phyloP scores from a whole-genome alignment of 176 grass and related monocot species.

The Juncus inflexus region DNA sequence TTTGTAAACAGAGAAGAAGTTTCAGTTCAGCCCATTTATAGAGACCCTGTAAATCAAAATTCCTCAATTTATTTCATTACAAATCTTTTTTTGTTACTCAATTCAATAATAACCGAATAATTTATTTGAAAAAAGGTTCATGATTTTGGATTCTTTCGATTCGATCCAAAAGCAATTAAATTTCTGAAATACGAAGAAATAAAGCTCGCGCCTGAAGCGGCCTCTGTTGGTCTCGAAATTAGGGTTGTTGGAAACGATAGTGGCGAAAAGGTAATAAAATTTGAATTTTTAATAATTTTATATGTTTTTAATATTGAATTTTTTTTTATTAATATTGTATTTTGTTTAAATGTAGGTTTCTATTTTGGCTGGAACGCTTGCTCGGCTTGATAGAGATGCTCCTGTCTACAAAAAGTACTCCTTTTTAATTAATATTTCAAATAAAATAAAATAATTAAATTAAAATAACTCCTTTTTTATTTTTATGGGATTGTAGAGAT shows the following conservation, averaged over 20 bases:
- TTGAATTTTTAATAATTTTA: too few relatives aligned
- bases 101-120: too few relatives aligned
- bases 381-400: slow-evolving; percentile 98
- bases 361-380: slow-evolving; percentile 98
- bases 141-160: slow-evolving; percentile 99
- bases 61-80: slow-evolving; percentile 2
- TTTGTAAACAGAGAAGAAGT: slow-evolving; percentile 98
- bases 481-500: slow-evolving; percentile 54
- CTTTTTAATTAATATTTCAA: slow-evolving; percentile 4
- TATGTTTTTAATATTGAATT: slow-evolving; percentile 17
- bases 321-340: slow-evolving; percentile 16
- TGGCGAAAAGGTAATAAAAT: slow-evolving; percentile 72
- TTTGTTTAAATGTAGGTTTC: slow-evolving; percentile 64
- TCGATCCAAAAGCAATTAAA: slow-evolving; percentile 90
- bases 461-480: slow-evolving; percentile 28
- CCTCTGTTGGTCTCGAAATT: slow-evolving; percentile 95
- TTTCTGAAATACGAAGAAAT: slow-evolving; percentile 92
- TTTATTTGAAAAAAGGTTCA: slow-evolving; percentile 63
- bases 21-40: slow-evolving; percentile 74
- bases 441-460: slow-evolving; percentile 16
- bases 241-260: slow-evolving; percentile 98
- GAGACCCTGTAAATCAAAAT: slow-evolving; percentile 72
- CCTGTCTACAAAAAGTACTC: slow-evolving; percentile 98
- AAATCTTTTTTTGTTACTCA: background rate
- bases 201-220: slow-evolving; percentile 74